A percentile compares a stretch with the other conserved stretches of the same genome.
phyloP scores from a whole-genome alignment of 2,329 filamentous ascomycete species.

The Cytospora mali region DNA sequence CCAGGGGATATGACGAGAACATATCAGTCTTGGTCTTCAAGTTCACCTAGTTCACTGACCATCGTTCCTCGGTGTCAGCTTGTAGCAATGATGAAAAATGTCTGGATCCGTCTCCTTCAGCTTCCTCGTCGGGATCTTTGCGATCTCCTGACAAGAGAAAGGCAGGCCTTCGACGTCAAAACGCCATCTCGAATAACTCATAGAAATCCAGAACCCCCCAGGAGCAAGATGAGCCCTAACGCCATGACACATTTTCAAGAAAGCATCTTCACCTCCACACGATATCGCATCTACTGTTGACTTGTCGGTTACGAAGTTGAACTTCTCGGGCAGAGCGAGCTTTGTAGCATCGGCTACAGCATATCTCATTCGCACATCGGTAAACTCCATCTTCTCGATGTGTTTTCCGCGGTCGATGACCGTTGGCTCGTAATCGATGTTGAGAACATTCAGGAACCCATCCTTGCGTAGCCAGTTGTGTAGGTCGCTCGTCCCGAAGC shows the following conservation, averaged over 20 bases:
- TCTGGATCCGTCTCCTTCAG: conserved; percentile 47
- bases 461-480: conserved; percentile 48
- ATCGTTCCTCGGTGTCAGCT: conserved; percentile 39
- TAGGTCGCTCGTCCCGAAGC: conserved; percentile 53
- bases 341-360: conserved; percentile 49
- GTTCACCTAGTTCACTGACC: too few relatives aligned
- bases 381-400: conserved; percentile 46
- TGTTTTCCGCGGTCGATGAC: conserved; percentile 47
- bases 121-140: conserved; percentile 47
- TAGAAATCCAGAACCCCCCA: conserved; percentile 48
- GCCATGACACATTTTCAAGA: conserved; percentile 43
- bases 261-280: conserved; percentile 44
- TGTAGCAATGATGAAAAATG: conserved; percentile 49
- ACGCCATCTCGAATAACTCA: conserved; percentile 49
- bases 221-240: conserved; percentile 41
- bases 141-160: conserved; percentile 46
- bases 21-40: background rate
- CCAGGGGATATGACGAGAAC: background rate
- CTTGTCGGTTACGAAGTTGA: conserved; percentile 52
- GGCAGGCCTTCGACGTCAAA: conserved; percentile 44
- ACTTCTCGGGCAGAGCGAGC: conserved; percentile 36
- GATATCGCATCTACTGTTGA: conserved; percentile 53
- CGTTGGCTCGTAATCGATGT: conserved; percentile 54
- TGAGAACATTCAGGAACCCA: conserved; percentile 49
- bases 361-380: conserved; percentile 48